Evolutionary conservation across 2,329 filamentous ascomycete genomes (phyloP).

Genomic region (Sarocladium brachiariae): DNA sequence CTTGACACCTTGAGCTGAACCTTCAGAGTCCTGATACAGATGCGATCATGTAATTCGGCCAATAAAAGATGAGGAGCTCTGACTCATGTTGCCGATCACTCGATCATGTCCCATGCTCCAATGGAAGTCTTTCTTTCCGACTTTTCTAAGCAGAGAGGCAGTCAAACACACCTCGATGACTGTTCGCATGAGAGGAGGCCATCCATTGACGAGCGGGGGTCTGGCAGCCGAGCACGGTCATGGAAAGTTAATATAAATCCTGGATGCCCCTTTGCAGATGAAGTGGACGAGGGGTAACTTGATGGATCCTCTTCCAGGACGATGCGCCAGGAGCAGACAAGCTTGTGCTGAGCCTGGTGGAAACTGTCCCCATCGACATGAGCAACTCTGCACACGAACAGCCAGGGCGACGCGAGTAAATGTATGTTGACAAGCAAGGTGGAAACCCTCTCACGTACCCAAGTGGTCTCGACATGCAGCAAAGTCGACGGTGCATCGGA

Average conservation of each 20-base stretch:
- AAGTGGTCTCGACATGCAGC: slow-evolving; percentile 1
- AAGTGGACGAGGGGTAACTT: background rate
- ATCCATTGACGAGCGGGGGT: background rate
- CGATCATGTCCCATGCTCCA: background rate
- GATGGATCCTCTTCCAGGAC: background rate
- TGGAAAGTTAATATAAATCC: slow-evolving; percentile 8
- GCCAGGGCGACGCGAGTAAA: background rate
- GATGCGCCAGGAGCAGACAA: background rate
- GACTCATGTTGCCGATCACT: too few species aligned
- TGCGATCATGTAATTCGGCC: too few species aligned
- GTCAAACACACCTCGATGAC: background rate
- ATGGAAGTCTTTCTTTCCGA: background rate
- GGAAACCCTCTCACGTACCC: slow-evolving; percentile 1
- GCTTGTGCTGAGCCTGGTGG: background rate
- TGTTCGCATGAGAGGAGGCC: background rate
- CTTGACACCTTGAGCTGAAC: too few species aligned
- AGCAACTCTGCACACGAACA: background rate
- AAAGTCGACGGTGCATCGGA: slow-evolving; percentile 4
- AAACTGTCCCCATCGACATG: background rate
- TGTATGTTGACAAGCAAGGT: background rate
- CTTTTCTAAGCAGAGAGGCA: background rate
- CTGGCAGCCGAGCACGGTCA: background rate
- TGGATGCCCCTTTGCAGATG: background rate
- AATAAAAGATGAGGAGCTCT: too few species aligned
- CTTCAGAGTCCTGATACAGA: too few species aligned